Evolutionary conservation across 306 rosid species (phyloP), one percentile per base, ranked within the genome.

Genomic region (Carpinus viminea): DNA sequence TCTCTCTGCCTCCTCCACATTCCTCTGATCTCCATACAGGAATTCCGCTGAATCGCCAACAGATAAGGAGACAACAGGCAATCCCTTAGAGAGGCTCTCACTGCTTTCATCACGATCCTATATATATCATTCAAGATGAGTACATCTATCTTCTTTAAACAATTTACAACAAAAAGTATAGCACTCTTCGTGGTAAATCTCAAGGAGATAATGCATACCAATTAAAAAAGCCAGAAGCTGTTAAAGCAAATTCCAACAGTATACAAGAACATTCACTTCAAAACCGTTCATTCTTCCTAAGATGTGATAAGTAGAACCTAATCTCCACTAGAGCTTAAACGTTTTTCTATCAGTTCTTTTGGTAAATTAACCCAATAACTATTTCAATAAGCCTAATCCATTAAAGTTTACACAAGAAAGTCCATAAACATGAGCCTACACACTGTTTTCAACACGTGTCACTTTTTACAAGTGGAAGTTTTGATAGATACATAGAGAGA

Each of bases 11-110:
- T 78, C 78, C 11, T 76, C 82, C 46, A 75, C 79, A 55, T 88
- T 76, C 81, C 91, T 85, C 64, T 72, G 59, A 76, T 87, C 87
- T 4, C 92, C 97, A 59, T 87, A 90, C 21, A 90, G 83, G 82
- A 93, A 91, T 21, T 90, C 93, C 34, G 97, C 95, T 16, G 98
- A 75, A 87, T 93, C 89, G 12, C 93, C 97, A 43, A 90, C n/a
- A 5, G 90, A 89, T 52, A 93, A 73, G 52, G 96, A 89, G 50
- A 91, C 91, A 3, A 93, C 94, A 1, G 93, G 94, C 78, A 93
- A 87, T 64, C 89, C 88, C 17, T 80, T 76, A 2, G 0, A 61
- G 11, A 91, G 86, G 83, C 88, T 87, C 73, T 83, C 79, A 50
- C 41, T 52, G 52, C 97, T 90, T 83, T 93, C 97, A 73, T 91